Percentiles rank a stretch among this genome's conserved stretches.
Conservation (phyloP, 257 asterid species). For the Solanum piurae region DNA sequence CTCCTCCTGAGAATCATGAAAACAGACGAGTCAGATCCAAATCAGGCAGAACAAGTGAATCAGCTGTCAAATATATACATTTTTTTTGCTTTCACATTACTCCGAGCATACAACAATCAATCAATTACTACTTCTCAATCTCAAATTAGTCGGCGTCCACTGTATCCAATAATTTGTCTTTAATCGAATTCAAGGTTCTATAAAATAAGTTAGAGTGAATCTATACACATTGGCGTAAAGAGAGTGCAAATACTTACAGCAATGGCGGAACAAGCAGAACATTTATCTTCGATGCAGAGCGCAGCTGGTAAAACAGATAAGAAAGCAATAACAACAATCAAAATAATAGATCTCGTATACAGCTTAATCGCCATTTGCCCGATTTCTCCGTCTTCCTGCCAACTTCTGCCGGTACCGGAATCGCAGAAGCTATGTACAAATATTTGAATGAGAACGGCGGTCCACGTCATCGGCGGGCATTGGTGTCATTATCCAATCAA, state of each 20-base stretch:
- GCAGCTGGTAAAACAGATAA: constrained; percentile 17
- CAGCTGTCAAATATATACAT: neutral
- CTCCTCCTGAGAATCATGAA: constrained; percentile 58
- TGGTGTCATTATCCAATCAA: neutral
- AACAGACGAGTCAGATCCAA: neutral
- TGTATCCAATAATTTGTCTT: neutral
- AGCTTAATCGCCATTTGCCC: constrained; percentile 3
- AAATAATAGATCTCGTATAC: neutral
- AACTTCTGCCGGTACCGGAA: neutral
- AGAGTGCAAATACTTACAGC: constrained; percentile 44
- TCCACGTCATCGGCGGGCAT: neutral
- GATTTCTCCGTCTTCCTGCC: neutral
- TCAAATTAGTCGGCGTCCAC: neutral
- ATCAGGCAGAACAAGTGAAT: neutral
- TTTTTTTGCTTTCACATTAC: neutral
- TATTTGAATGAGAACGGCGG: neutral
- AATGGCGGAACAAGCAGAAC: constrained; percentile 85
- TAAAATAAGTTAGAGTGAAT: neutral
- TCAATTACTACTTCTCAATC: neutral
- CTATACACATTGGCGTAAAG: neutral
- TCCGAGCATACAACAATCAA: neutral
- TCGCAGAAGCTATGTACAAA: neutral
- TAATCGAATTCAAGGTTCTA: neutral
- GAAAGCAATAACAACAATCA: neutral
- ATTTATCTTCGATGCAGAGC: constrained; percentile 60